phyloP scores from a whole-genome alignment of 2,329 filamentous ascomycete species.

The Trichoderma hamatum region DNA sequence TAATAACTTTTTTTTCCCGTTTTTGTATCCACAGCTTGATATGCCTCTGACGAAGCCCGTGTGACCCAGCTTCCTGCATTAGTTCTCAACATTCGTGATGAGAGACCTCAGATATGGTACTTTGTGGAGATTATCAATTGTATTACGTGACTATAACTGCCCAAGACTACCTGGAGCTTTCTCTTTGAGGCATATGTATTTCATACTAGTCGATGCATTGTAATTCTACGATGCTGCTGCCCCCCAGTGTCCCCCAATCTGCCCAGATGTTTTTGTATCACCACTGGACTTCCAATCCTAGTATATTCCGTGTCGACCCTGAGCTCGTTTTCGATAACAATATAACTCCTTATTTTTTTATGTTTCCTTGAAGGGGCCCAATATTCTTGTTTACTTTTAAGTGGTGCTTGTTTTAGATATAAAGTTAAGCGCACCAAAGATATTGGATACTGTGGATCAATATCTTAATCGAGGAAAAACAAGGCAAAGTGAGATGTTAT shows the following conservation, averaged over 20 bases:
- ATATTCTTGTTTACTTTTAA: not conserved
- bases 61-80: not conserved
- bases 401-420: not conserved
- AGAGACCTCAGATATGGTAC: not conserved
- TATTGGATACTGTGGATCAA: not conserved
- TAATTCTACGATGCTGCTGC: not conserved
- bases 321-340: too few species aligned
- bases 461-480: not conserved
- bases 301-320: not conserved
- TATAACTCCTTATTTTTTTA: too few species aligned
- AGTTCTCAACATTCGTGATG: not conserved
- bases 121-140: not conserved
- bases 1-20: not conserved
- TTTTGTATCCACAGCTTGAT: not conserved
- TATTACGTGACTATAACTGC: not conserved
- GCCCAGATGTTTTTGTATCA: not conserved
- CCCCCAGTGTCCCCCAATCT: not conserved
- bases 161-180: not conserved
- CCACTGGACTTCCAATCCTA: not conserved
- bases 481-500: not conserved
- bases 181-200: not conserved
- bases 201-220: not conserved
- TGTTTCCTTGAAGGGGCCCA: too few species aligned
- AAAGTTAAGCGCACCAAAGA: not conserved
- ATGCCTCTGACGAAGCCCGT: not conserved